Conservation (phyloP, 1,139 yeast genomes). For the Debaryomyces sp. region DNA sequence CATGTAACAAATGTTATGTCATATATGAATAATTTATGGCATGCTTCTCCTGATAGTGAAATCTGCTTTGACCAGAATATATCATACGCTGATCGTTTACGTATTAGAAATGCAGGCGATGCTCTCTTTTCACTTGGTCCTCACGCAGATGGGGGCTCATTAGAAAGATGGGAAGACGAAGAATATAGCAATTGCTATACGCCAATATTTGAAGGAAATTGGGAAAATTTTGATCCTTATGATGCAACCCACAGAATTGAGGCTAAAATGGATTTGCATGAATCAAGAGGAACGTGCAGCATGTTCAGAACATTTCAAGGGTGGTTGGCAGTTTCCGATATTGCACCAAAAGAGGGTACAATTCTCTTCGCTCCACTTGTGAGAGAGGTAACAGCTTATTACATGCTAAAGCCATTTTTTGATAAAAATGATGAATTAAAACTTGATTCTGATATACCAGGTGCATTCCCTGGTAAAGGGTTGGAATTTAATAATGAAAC, state of each 20-base stretch:
- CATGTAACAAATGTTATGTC: conserved; percentile 31
- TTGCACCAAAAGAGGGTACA: conserved; percentile 48
- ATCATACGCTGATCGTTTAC: conserved; percentile 41
- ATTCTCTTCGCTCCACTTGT: conserved; percentile 43
- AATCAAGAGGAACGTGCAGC: conserved; percentile 30
- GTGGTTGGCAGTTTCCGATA: conserved; percentile 22
- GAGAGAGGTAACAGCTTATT: conserved; percentile 40
- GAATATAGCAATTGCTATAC: conserved; percentile 41
- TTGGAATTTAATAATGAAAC: conserved; percentile 13
- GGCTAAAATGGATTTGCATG: conserved; percentile 39
- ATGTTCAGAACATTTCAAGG: conserved; percentile 52
- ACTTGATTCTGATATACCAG: conserved; percentile 25
- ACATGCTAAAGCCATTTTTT: conserved; percentile 49
- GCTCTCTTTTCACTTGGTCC: conserved; percentile 25
- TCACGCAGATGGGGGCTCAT: conserved; percentile 49
- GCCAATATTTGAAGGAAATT: conserved; percentile 43
- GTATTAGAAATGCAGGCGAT: conserved; percentile 48
- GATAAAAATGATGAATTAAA: conserved; percentile 22
- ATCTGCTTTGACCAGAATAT: conserved; percentile 25
- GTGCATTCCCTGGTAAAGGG: conserved; percentile 30
- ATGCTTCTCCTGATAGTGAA: conserved; percentile 25
- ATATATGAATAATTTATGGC: conserved; percentile 36
- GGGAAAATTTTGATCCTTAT: conserved; percentile 52
- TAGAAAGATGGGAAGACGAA: conserved; percentile 51
- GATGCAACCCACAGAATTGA: conserved; percentile 38